Conservation (phyloP, 129 eudicot species). For the Rutidosis leptorrhynchoides region DNA sequence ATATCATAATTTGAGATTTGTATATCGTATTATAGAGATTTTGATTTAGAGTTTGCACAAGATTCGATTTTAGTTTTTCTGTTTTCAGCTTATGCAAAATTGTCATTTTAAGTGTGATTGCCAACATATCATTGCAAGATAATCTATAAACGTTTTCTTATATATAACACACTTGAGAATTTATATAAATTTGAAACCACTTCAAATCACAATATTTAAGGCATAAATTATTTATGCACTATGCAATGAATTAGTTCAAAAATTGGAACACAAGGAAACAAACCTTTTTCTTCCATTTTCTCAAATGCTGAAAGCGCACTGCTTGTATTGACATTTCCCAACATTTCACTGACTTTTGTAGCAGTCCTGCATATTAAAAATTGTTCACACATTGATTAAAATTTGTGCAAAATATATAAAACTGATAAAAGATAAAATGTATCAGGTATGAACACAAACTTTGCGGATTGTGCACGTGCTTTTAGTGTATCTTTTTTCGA, state of each 20-base stretch:
- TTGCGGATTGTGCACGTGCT: constrained; percentile 99
- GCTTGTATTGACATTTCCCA: constrained; percentile 94
- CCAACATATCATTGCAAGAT: not conserved
- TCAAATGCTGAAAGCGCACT: constrained; percentile 98
- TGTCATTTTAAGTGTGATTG: not conserved
- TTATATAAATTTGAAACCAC: not conserved
- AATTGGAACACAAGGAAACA: constrained; percentile 1
- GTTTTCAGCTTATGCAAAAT: not conserved
- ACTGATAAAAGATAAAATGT: not conserved
- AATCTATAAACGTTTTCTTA: not conserved
- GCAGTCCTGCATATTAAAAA: constrained; percentile 57
- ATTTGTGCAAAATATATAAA: not conserved
- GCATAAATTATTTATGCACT: not conserved
- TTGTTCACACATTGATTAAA: constrained; percentile 9
- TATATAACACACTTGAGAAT: not conserved
- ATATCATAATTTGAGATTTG: not conserved
- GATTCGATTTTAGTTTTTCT: not conserved
- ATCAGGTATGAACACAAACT: constrained; percentile 45
- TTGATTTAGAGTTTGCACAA: not conserved
- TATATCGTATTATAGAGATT: not conserved
- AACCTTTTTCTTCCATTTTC: constrained; percentile 98
- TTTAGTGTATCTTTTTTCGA: constrained; percentile 96
- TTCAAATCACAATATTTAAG: not conserved
- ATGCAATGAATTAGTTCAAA: constrained; percentile 5
- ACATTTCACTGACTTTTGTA: constrained; percentile 83